Conservation (phyloP, 257 asterid species). For the Asclepias syriaca region DNA sequence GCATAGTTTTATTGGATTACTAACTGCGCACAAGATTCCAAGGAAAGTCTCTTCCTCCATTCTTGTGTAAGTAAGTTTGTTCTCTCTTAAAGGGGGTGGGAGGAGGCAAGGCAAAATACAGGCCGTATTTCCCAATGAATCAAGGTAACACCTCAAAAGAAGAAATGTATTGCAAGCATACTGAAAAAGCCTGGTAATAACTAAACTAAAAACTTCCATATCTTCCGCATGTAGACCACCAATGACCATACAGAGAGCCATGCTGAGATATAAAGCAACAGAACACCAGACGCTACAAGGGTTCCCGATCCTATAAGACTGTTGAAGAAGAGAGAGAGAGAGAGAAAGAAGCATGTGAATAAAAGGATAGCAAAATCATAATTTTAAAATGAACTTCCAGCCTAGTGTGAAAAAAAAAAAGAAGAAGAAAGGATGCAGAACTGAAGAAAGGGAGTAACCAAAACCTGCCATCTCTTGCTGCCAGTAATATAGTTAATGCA, state of each 20-base stretch:
- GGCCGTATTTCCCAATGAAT: background rate
- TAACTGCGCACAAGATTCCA: conserved; percentile 2
- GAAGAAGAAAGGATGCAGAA: background rate
- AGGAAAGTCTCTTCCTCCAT: background rate
- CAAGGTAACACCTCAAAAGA: conserved; percentile 3
- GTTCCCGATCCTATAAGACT: conserved; percentile 55
- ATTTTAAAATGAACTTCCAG: background rate
- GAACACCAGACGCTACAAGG: conserved; percentile 56
- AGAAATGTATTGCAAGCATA: conserved; percentile 13
- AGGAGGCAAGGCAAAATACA: no score
- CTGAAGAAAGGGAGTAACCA: conserved; percentile 8
- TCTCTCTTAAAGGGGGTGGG: no score
- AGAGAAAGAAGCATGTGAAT: background rate
- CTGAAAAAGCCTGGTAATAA: background rate
- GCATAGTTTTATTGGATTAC: background rate
- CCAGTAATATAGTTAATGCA: conserved; percentile 78
- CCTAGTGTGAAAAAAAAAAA: background rate
- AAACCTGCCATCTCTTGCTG: conserved; percentile 84
- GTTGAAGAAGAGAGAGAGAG: conserved; percentile 16
- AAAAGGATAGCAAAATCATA: background rate
- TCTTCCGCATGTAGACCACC: conserved; percentile 64
- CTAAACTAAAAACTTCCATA: conserved; percentile 60
- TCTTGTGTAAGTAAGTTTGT: background rate
- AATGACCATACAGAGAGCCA: conserved; percentile 85
- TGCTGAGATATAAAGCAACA: conserved; percentile 69